Conservation (phyloP, 495 filamentous ascomycete species). For the Cercophora newfieldiana region DNA sequence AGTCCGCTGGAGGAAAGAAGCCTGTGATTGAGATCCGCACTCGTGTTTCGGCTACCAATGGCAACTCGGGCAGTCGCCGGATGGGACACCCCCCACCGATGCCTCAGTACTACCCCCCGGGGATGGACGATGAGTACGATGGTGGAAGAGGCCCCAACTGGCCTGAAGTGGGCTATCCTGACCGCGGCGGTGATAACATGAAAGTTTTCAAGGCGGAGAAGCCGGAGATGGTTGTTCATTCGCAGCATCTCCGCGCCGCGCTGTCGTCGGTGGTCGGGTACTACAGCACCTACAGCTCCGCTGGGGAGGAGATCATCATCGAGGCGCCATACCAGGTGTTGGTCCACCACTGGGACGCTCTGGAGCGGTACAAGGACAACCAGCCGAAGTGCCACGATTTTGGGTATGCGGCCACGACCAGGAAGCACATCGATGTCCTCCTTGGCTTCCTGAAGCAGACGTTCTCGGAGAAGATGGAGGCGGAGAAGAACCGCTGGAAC, state of each 20-base stretch:
- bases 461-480: conserved; percentile 29
- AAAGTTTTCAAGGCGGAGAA: conserved; percentile 22
- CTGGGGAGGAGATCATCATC: conserved; percentile 30
- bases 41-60: conserved; percentile 20
- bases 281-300: conserved; percentile 29
- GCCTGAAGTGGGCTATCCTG: neutral
- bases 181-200: neutral
- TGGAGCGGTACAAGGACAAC: conserved; percentile 36
- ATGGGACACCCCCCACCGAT: neutral
- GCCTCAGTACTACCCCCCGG: conserved; percentile 1
- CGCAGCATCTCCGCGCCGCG: conserved; percentile 39
- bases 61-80: neutral
- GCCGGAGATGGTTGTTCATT: conserved; percentile 41
- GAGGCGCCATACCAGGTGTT: conserved; percentile 40
- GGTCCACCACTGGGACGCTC: conserved; percentile 33
- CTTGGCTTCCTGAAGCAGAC: conserved; percentile 35
- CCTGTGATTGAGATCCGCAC: conserved; percentile 41
- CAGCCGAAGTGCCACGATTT: conserved; percentile 35
- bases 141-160: neutral
- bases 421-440: conserved; percentile 42
- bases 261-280: conserved; percentile 41
- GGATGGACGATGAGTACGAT: neutral
- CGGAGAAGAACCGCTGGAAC: conserved; percentile 32
- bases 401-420: conserved; percentile 35
- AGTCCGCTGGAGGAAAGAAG: conserved; percentile 25